Conservation (phyloP, 2,329 filamentous ascomycete species). For the Fusarium incarnatum region DNA sequence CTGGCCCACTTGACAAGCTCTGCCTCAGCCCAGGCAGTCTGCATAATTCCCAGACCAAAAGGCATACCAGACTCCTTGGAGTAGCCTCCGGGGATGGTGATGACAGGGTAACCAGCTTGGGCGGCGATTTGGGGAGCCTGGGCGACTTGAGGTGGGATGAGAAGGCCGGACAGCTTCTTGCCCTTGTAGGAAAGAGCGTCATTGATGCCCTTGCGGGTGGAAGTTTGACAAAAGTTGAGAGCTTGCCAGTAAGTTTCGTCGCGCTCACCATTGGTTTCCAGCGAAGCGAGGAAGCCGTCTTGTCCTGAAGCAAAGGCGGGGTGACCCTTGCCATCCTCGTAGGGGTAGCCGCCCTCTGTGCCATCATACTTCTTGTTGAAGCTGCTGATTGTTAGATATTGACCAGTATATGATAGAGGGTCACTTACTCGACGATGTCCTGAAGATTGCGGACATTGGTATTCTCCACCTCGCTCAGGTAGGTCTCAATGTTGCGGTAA, state of each 20-base stretch:
- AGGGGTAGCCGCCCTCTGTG: constrained; percentile 73
- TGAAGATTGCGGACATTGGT: constrained; percentile 69
- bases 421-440: constrained; percentile 70
- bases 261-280: constrained; percentile 69
- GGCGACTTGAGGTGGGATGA: constrained; percentile 76
- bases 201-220: constrained; percentile 75
- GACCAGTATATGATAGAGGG: fast-evolving
- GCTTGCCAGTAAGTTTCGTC: constrained; percentile 76
- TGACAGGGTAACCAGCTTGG: constrained; percentile 79
- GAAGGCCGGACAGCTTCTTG: constrained; percentile 67
- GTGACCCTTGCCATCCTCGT: constrained; percentile 56
- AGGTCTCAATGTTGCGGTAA: constrained; percentile 70
- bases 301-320: constrained; percentile 78
- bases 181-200: constrained; percentile 67
- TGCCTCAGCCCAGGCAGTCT: constrained; percentile 71
- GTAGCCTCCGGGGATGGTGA: constrained; percentile 74
- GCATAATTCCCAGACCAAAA: constrained; percentile 68
- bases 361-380: constrained; percentile 74
- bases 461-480: constrained; percentile 72
- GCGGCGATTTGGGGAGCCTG: constrained; percentile 77
- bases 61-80: constrained; percentile 68
- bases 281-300: constrained; percentile 74
- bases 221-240: constrained; percentile 68
- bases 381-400: constrained; percentile 57
- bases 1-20: constrained; percentile 70